These are phyloP conservation scores for Ceratobasidium sp. DNA, from an alignment of 1,284 basidiomycete species.

Conservation along the genomic window DNA sequence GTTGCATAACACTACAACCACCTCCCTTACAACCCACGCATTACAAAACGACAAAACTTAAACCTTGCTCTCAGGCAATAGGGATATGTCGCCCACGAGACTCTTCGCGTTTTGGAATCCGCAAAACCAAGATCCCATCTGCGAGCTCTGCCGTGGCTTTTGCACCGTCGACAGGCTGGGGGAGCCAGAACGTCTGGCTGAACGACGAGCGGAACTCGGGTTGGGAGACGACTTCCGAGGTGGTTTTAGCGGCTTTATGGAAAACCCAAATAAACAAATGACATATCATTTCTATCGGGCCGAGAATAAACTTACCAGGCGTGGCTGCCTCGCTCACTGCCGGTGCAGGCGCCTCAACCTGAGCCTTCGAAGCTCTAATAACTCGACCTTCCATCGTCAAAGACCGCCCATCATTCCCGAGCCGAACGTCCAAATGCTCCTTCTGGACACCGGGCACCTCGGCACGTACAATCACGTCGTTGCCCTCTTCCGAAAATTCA, in stretches of 20 bases:
- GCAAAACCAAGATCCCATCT: constrained; percentile 72
- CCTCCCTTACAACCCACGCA: not conserved
- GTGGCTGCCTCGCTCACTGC: not conserved
- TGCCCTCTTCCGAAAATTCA: constrained; percentile 74
- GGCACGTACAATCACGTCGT: constrained; percentile 76
- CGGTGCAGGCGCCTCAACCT: not conserved
- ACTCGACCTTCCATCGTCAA: constrained; percentile 78
- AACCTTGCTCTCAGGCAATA: not conserved
- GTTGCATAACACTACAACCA: not conserved
- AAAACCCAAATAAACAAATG: not conserved
- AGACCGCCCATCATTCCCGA: constrained; percentile 76
- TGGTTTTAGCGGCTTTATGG: not conserved
- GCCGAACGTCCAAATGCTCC: constrained; percentile 77
- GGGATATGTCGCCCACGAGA: not conserved
- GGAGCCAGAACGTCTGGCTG: constrained; percentile 74
- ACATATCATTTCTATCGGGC: not conserved
- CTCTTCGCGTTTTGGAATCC: constrained; percentile 23
- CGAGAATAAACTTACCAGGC: not conserved
- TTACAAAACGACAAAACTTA: not conserved
- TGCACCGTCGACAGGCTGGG: constrained; percentile 69
- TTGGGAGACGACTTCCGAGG: not conserved
- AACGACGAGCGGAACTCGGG: constrained; percentile 64
- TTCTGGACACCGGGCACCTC: constrained; percentile 83
- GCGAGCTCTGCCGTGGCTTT: constrained; percentile 73
- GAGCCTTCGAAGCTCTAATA: not conserved